These are phyloP conservation scores for Fistulifera pelliculosa DNA, from an alignment of 108 stramenopile species.

Conservation along the genomic window DNA sequence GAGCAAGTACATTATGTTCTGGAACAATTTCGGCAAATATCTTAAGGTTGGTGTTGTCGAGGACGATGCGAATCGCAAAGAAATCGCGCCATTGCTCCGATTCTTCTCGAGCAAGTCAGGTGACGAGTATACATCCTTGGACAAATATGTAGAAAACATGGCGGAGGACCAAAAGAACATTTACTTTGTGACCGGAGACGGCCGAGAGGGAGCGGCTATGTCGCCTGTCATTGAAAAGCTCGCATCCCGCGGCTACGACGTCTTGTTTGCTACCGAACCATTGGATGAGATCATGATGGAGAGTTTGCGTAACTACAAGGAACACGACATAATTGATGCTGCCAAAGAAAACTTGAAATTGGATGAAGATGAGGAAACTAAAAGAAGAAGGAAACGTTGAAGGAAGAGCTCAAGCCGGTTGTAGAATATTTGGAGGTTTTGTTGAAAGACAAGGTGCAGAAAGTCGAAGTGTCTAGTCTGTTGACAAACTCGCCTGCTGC, in stretches of 20 bases:
- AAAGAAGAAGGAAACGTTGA: conserved; percentile 83
- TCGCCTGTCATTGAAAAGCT: conserved; percentile 92
- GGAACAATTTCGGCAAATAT: conserved; percentile 98
- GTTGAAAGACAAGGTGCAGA: conserved; percentile 76
- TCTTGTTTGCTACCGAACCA: conserved; percentile 89
- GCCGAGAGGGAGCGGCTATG: conserved; percentile 65
- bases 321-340: conserved; percentile 79
- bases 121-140: conserved; percentile 78
- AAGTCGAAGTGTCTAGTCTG: conserved; percentile 80
- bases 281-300: conserved; percentile 97
- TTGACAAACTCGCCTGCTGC: conserved; percentile 87
- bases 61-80: conserved; percentile 82
- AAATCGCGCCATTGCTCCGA: conserved; percentile 76
- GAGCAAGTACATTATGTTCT: conserved; percentile 73
- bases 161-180: conserved; percentile 88
- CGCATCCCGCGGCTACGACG: conserved; percentile 80
- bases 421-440: conserved; percentile 75
- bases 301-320: conserved; percentile 72
- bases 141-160: conserved; percentile 86
- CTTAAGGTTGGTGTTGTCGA: conserved; percentile 93
- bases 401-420: conserved; percentile 51
- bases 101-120: conserved; percentile 80
- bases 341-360: conserved; percentile 85
- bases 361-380: conserved; percentile 80
- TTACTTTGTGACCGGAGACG: conserved; percentile 94